A percentile compares a stretch with the other conserved stretches of the same genome.
Conservation (phyloP, 1,139 yeast species). For the Suhomyces terraborum region DNA sequence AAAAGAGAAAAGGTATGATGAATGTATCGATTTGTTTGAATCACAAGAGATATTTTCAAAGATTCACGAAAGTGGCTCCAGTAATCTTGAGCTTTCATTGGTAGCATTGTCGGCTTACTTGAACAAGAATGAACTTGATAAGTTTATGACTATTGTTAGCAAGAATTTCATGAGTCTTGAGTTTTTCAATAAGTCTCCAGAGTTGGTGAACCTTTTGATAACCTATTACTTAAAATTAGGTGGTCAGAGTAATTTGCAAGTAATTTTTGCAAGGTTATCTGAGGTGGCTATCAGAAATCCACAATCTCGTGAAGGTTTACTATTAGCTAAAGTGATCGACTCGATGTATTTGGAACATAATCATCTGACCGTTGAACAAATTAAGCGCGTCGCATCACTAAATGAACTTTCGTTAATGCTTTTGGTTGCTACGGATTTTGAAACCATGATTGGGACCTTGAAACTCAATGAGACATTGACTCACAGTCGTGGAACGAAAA, state of each 20-base stretch:
- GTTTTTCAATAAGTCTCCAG: conserved; percentile 18
- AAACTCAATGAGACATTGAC: conserved; percentile 15
- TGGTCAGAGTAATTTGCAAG: conserved; percentile 19
- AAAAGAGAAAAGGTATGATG: conserved; percentile 12
- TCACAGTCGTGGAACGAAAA: conserved; percentile 11
- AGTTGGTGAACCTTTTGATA: conserved; percentile 25
- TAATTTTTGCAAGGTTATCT: conserved; percentile 23
- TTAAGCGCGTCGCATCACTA: conserved; percentile 1
- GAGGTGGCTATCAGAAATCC: conserved; percentile 17
- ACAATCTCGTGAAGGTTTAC: conserved; percentile 21
- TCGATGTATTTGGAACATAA: conserved; percentile 15
- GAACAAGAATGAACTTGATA: conserved; percentile 16
- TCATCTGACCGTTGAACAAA: neutral
- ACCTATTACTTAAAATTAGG: conserved; percentile 24
- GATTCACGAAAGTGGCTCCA: neutral
- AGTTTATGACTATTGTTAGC: conserved; percentile 22
- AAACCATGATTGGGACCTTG: conserved; percentile 22
- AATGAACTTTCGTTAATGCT: conserved; percentile 15
- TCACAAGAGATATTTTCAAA: conserved; percentile 6
- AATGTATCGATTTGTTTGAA: conserved; percentile 16
- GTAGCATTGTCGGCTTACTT: conserved; percentile 21
- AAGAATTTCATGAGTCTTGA: conserved; percentile 14
- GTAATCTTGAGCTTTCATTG: conserved; percentile 16
- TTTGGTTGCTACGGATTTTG: conserved; percentile 14
- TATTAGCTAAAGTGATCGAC: conserved; percentile 27